Percentiles rank a stretch among this genome's conserved stretches.
Conservation (phyloP, 257 asterid genomes). For the Ligustrum vulgare region DNA sequence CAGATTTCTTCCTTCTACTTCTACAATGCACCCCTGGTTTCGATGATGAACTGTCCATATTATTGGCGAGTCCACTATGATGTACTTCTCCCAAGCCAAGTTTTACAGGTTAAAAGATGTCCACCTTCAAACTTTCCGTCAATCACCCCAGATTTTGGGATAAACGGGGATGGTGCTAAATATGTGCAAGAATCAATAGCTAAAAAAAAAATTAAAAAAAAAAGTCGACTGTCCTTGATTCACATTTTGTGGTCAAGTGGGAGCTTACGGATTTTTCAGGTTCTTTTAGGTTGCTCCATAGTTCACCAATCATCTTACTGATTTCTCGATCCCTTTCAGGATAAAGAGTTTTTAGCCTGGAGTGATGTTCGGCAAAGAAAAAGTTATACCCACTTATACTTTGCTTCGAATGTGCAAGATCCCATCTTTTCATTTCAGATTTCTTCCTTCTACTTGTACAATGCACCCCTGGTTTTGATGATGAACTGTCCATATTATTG, state of each 20-base stretch:
- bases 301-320: constrained; percentile 78
- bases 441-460: constrained; percentile 76
- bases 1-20: constrained; percentile 71
- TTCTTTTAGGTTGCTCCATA: constrained; percentile 77
- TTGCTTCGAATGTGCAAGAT: constrained; percentile 88
- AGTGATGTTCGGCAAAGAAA: constrained; percentile 87
- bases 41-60: constrained; percentile 23
- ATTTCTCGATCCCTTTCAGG: constrained; percentile 76
- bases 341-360: constrained; percentile 63
- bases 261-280: constrained; percentile 64
- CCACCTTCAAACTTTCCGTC: constrained; percentile 92
- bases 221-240: too few relatives aligned
- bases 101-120: constrained; percentile 70
- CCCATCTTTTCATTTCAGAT: constrained; percentile 62
- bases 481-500: constrained; percentile 14
- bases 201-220: too few relatives aligned
- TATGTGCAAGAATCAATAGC: constrained; percentile 25
- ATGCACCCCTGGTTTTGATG: constrained; percentile 31
- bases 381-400: constrained; percentile 87
- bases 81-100: constrained; percentile 53
- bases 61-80: constrained; percentile 10
- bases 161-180: constrained; percentile 30
- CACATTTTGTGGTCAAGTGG: neutral
- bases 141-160: constrained; percentile 62
- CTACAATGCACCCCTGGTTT: constrained; percentile 43